Evolutionary conservation across 2,329 filamentous ascomycete species (phyloP).

Genomic region (Saccharata proteae): DNA sequence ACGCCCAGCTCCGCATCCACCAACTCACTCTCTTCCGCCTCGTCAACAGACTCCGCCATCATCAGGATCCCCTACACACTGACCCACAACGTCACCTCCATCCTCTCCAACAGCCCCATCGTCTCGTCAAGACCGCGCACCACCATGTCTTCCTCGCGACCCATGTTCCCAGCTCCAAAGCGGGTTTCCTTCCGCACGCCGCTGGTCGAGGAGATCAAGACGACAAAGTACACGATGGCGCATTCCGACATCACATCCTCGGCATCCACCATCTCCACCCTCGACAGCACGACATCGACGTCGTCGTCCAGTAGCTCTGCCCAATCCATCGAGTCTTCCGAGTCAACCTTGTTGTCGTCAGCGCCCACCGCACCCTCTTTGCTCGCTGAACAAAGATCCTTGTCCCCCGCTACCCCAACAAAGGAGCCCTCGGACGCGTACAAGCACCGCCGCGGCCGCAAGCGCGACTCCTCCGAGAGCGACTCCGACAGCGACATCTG

Average conservation of each 20-base stretch:
- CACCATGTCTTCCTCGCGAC: slow-evolving; percentile 27
- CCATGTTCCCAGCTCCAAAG: slow-evolving; percentile 44
- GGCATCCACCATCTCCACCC: slow-evolving; percentile 19
- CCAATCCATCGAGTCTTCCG: slow-evolving; percentile 2
- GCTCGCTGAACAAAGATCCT: slow-evolving; percentile 6
- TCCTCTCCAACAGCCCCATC: slow-evolving; percentile 34
- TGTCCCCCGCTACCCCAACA: too few species aligned
- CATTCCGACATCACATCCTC: slow-evolving; percentile 43
- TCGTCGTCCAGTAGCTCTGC: background rate
- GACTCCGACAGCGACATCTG: slow-evolving; percentile 31
- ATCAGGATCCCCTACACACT: slow-evolving; percentile 33
- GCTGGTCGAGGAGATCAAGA: slow-evolving; percentile 48
- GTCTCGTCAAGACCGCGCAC: slow-evolving; percentile 21
- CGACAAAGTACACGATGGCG: slow-evolving; percentile 40
- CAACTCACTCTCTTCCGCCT: slow-evolving; percentile 15
- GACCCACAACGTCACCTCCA: slow-evolving; percentile 32
- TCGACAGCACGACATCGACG: slow-evolving; percentile 12
- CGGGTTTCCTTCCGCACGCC: slow-evolving; percentile 44
- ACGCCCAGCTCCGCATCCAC: slow-evolving; percentile 26
- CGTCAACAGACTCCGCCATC: slow-evolving; percentile 19
- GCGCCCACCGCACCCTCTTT: slow-evolving; percentile 1
- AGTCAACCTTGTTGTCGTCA: slow-evolving; percentile 10
- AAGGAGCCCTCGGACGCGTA: too few species aligned
- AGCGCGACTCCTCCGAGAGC: slow-evolving; percentile 35
- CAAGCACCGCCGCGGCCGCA: slow-evolving; percentile 22